Evolutionary conservation across 805 yeast genomes (phyloP).

Genomic region (Candida germanica): DNA sequence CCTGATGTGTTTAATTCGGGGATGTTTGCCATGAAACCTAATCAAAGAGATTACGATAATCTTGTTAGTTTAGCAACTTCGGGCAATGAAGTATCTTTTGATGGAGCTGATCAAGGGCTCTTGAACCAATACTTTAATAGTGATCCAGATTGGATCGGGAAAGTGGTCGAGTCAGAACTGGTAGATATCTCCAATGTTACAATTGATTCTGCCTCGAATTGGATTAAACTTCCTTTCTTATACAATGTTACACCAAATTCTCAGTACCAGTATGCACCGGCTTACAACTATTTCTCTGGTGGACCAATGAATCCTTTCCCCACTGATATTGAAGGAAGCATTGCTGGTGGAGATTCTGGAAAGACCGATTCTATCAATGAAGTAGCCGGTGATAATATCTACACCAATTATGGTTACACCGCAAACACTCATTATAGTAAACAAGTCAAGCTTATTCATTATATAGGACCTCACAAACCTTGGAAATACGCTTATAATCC

Average conservation of each 20-base stretch:
- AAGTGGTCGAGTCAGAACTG: constrained; percentile 4
- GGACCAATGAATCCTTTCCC: constrained; percentile 1
- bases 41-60: constrained; percentile 34
- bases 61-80: constrained; percentile 30
- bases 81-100: constrained; percentile 45
- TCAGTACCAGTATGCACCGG: constrained; percentile 71
- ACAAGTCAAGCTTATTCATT: constrained; percentile 56
- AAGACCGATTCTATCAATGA: constrained; percentile 1
- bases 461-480: constrained; percentile 63
- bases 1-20: constrained; percentile 89
- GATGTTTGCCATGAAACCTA: constrained; percentile 60
- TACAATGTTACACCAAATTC: constrained; percentile 76
- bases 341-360: too few species aligned
- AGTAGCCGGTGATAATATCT: constrained; percentile 2
- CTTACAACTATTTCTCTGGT: constrained; percentile 49
- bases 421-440: constrained; percentile 18
- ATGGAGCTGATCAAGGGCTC: constrained; percentile 92
- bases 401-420: constrained; percentile 17
- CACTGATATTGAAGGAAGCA: background rate
- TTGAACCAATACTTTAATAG: constrained; percentile 68
- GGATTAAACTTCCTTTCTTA: constrained; percentile 75
- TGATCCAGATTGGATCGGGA: constrained; percentile 39
- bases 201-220: constrained; percentile 26
- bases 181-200: background rate
- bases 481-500: constrained; percentile 36